These are phyloP conservation scores for Rheum nobile DNA, from an alignment of 148 eudicot genomes.

Conservation along the genomic window DNA sequence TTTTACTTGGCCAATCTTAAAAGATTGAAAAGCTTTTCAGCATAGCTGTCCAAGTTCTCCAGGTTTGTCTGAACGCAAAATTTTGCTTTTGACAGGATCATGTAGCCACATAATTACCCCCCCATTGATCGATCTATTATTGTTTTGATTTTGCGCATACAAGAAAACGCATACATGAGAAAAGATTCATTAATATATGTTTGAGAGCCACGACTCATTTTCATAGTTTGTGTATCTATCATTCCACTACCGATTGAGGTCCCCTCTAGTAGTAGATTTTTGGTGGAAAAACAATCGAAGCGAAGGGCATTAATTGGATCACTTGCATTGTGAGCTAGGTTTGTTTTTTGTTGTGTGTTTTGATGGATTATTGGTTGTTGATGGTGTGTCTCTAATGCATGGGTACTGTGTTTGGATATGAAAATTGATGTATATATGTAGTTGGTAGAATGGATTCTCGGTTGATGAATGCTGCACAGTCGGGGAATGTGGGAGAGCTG, in stretches of 20 bases:
- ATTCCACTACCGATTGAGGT: not conserved
- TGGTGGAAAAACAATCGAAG: not conserved
- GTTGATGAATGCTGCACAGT: not conserved
- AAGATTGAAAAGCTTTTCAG: not conserved
- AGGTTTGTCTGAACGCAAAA: not conserved
- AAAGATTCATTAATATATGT: no score
- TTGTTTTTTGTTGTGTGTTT: no score
- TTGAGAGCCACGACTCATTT: not conserved
- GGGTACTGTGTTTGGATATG: not conserved
- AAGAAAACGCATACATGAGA: not conserved
- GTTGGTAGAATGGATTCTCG: not conserved
- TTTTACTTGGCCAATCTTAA: not conserved
- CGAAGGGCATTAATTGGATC: not conserved
- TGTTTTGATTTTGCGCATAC: not conserved
- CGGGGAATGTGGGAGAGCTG: not conserved
- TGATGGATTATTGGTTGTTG: not conserved
- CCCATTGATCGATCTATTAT: not conserved
- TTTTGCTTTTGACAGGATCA: not conserved
- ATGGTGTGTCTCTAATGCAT: no score
- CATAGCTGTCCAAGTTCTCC: not conserved
- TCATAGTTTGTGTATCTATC: no score
- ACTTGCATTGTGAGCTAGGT: no score
- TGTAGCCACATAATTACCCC: not conserved
- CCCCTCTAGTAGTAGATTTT: not conserved
- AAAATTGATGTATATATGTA: no score